Evolutionary conservation across 106 monocot species (phyloP), one percentile per base, ranked within the genome.

Genomic region (Amphibolis antarctica): DNA sequence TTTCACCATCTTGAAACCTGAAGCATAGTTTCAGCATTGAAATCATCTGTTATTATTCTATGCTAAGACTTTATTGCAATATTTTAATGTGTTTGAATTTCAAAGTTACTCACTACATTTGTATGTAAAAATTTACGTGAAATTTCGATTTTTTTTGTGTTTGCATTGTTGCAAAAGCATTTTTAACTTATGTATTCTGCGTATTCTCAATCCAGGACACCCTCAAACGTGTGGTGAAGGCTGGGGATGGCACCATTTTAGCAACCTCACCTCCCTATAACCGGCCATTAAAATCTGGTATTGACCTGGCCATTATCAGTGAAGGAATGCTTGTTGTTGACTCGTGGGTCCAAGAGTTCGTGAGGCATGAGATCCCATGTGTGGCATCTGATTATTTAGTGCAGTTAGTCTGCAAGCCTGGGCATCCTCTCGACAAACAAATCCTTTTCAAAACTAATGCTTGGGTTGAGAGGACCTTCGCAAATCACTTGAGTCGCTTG

Each of bases 211-310:
- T 50, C 50, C 56, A 90, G 89, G 89, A 85, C 46, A 90, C 89
- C 14, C 54, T 90, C 21, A 90, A 90, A 64, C 68, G 89, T 12
- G 89, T 73, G 0, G 82, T 85, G 23, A 90, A 85, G 76, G 82
- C 89, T 46, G 89, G 89, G 43, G 86, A 84, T 51, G 96, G 96
- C 55, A 77, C 75, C 43, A 77, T 96, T 17, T 59, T 90, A 44
- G 96, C 96, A 12, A 96, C 96, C 28, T 86, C 89, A 18, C 96
- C 96, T 7, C 89, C 96, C 5, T 96, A 96, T 76, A 78, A 82
- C 25, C 82, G 90, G 15, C 74, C 84, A 25, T 70, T 96, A 1
- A 74, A 82, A 15, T 69, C 75, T 23, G 60, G 73, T 18, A 63
- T 90, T 36, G 86, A 90, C 57, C 90, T 70, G 36, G 89, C 86